A percentile compares a stretch with the other conserved stretches of the same genome.
Conservation (phyloP, 1,139 yeast genomes). For the Candida dubliniensis region DNA sequence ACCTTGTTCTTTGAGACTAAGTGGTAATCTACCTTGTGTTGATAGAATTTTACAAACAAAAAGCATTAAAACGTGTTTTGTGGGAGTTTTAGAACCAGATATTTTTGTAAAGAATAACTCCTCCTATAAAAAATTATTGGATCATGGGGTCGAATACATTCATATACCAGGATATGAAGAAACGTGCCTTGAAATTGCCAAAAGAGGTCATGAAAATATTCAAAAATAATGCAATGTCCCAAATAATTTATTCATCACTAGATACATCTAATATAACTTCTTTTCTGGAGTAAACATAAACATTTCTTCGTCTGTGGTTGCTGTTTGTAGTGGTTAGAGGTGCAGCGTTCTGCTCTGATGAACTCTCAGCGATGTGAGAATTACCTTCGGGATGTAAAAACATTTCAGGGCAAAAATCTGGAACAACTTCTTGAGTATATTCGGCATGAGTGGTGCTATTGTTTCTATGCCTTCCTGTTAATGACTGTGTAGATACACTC, state of each 20-base stretch:
- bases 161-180: slow-evolving; percentile 84
- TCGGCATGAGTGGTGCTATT: no score
- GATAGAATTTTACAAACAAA: slow-evolving; percentile 63
- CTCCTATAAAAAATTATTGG: slow-evolving; percentile 55
- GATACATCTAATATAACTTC: slow-evolving; percentile 48
- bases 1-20: slow-evolving; percentile 86
- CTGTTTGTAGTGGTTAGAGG: slow-evolving; percentile 2
- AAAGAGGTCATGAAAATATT: slow-evolving; percentile 62
- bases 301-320: slow-evolving; percentile 33
- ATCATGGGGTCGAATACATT: slow-evolving; percentile 65
- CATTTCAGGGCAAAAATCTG: slow-evolving; percentile 5
- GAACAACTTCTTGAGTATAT: slow-evolving; percentile 3
- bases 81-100: slow-evolving; percentile 90
- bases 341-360: slow-evolving; percentile 5
- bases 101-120: slow-evolving; percentile 80
- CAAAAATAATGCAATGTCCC: slow-evolving; percentile 30
- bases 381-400: neutral
- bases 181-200: slow-evolving; percentile 71
- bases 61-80: slow-evolving; percentile 71
- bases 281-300: slow-evolving; percentile 58
- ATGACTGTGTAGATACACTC: slow-evolving; percentile 33
- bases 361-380: neutral
- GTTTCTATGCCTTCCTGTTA: slow-evolving; percentile 5
- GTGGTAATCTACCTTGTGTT: slow-evolving; percentile 89
- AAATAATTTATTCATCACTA: slow-evolving; percentile 20